phyloP scores from a whole-genome alignment of 768 basidiomycete genomes.

The Kwoniella botswanensis region DNA sequence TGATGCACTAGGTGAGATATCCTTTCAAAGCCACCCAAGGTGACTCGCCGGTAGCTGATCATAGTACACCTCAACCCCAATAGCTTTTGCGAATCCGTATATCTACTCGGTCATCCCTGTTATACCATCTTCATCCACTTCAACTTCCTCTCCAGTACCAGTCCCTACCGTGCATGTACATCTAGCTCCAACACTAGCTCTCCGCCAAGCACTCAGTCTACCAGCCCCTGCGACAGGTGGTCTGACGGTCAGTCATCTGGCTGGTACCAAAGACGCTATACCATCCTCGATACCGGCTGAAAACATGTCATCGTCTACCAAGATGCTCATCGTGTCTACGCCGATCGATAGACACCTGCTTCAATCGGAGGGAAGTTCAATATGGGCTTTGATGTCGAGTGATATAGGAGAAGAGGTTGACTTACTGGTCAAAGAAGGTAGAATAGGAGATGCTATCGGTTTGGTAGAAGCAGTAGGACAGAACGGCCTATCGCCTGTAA shows the following conservation, averaged over 20 bases:
- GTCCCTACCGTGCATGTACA: conserved; percentile 45
- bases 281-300: conserved; percentile 64
- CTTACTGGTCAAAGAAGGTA: conserved; percentile 71
- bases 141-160: conserved; percentile 15
- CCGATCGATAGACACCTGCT: conserved; percentile 74
- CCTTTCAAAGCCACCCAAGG: not conserved
- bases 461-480: conserved; percentile 74
- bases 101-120: conserved; percentile 49
- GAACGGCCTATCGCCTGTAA: conserved; percentile 47
- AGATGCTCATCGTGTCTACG: conserved; percentile 63
- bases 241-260: conserved; percentile 49
- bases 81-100: conserved; percentile 50
- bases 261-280: conserved; percentile 38
- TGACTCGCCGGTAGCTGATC: not conserved
- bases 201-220: conserved; percentile 40
- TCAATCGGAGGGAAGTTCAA: conserved; percentile 71
- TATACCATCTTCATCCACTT: conserved; percentile 17
- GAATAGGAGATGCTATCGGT: conserved; percentile 79
- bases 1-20: conserved; percentile 48
- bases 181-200: conserved; percentile 41
- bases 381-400: conserved; percentile 77
- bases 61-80: conserved; percentile 5
- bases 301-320: conserved; percentile 45
- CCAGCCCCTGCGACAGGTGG: conserved; percentile 31
- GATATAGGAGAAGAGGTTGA: conserved; percentile 82